phyloP scores from a whole-genome alignment of 2,329 filamentous ascomycete genomes.

The Colletotrichum simmondsii region DNA sequence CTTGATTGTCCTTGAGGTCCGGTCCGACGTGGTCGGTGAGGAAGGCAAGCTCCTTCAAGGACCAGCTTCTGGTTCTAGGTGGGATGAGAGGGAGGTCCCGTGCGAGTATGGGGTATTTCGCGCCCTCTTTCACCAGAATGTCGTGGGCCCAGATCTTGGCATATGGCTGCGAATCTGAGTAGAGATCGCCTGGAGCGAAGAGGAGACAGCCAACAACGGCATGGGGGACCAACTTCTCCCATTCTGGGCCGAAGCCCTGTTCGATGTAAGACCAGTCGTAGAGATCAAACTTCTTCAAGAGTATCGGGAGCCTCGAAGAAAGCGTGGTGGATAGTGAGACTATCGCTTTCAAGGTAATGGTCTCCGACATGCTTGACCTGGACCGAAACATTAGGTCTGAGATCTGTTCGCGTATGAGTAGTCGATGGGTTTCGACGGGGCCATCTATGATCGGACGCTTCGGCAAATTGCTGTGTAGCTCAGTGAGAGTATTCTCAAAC shows the following conservation, averaged over 20 bases:
- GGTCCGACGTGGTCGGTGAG: not conserved
- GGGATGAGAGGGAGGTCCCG: not conserved
- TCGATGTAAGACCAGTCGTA: not conserved
- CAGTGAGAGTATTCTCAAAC: not conserved
- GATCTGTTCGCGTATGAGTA: not conserved
- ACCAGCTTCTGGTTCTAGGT: not conserved
- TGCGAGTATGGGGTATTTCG: not conserved
- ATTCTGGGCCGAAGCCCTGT: not conserved
- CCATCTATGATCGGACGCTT: not conserved
- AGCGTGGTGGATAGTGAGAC: not conserved
- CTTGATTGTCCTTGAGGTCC: not conserved
- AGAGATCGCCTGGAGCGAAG: not conserved
- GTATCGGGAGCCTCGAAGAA: not conserved
- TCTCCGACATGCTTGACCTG: not conserved
- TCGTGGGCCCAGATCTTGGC: slow-evolving; percentile 1
- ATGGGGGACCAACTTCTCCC: not conserved
- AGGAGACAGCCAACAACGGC: not conserved
- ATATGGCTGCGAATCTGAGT: not conserved
- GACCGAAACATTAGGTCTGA: not conserved
- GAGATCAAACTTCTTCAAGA: not conserved
- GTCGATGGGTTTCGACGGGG: not conserved
- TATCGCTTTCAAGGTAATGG: not conserved
- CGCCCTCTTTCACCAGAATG: not conserved
- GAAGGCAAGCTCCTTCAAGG: not conserved
- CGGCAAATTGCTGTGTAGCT: not conserved